Conservation (phyloP, 352 stramenopile species). For the Globisporangium yorkense region DNA sequence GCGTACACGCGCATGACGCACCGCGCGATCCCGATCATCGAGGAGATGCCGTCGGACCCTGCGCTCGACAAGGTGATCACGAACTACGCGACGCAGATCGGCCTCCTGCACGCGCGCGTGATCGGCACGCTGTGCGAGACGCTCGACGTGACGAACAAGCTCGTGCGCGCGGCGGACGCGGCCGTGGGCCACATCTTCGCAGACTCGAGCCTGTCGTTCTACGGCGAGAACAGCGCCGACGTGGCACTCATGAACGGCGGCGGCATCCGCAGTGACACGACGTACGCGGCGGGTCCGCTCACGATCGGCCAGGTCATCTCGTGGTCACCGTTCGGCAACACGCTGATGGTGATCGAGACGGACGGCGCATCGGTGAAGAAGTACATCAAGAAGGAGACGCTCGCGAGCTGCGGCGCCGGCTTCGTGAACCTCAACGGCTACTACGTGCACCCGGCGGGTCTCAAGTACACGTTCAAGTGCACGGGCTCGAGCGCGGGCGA, state of each 20-base stretch:
- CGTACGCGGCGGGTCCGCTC: slow-evolving; percentile 12
- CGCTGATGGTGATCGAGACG: slow-evolving; percentile 16
- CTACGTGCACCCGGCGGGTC: slow-evolving; percentile 30
- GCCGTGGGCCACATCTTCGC: neutral
- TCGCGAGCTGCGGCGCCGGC: slow-evolving; percentile 20
- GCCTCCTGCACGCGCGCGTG: slow-evolving; percentile 26
- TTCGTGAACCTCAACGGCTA: slow-evolving; percentile 28
- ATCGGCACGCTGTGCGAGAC: slow-evolving; percentile 51
- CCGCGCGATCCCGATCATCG: slow-evolving; percentile 41
- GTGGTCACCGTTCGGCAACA: slow-evolving; percentile 22
- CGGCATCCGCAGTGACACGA: slow-evolving; percentile 17
- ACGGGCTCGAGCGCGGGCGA: slow-evolving; percentile 14
- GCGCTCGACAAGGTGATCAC: slow-evolving; percentile 43
- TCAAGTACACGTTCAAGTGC: slow-evolving; percentile 43
- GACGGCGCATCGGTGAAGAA: slow-evolving; percentile 35
- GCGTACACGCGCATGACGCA: slow-evolving; percentile 47
- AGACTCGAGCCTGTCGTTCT: slow-evolving; percentile 17
- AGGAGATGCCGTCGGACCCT: slow-evolving; percentile 50
- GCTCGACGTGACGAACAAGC: slow-evolving; percentile 42
- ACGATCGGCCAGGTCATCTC: slow-evolving; percentile 17
- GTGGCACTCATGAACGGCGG: slow-evolving; percentile 17
- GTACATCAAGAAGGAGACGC: slow-evolving; percentile 26
- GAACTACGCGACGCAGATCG: slow-evolving; percentile 36
- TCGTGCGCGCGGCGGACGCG: slow-evolving; percentile 27
- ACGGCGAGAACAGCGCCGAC: slow-evolving; percentile 10